phyloP scores from a whole-genome alignment of 176 grass and related monocot genomes.

The Oryza officinalis region DNA sequence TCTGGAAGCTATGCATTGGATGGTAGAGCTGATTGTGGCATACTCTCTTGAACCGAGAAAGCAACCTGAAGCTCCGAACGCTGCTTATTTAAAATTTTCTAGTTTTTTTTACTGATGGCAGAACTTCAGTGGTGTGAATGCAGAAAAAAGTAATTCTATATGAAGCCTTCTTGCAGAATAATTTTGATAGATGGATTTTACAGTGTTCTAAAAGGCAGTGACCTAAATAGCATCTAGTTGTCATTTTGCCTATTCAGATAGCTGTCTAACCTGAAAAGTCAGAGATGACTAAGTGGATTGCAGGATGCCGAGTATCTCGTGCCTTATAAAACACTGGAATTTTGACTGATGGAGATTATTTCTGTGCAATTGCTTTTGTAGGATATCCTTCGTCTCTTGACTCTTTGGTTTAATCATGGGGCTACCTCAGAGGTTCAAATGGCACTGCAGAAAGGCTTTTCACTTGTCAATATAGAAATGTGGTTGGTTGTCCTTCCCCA shows the following conservation, averaged over 20 bases:
- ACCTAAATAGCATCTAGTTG: not conserved
- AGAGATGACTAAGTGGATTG: not conserved
- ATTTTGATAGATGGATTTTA: not conserved
- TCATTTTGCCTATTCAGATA: not conserved
- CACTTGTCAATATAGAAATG: slow-evolving; percentile 97
- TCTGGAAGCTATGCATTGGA: not conserved
- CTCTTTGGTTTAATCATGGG: slow-evolving; percentile 97
- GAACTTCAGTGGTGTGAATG: not conserved
- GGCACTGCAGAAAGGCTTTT: slow-evolving; percentile 88
- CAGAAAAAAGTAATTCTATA: not conserved
- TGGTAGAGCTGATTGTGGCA: not conserved
- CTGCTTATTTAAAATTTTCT: not conserved
- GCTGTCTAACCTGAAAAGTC: not conserved
- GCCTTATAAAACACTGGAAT: not conserved
- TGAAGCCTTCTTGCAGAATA: slow-evolving; percentile 15
- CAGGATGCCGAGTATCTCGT: not conserved
- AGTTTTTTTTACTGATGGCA: not conserved
- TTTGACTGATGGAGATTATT: slow-evolving; percentile 8
- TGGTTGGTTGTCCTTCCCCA: slow-evolving; percentile 97
- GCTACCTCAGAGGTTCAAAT: slow-evolving; percentile 82
- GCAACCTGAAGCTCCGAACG: not conserved
- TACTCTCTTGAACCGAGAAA: not conserved
- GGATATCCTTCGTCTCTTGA: slow-evolving; percentile 97
- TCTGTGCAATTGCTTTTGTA: slow-evolving; percentile 48
- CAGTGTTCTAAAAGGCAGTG: not conserved